A percentile compares a stretch with the other conserved stretches of the same genome.
These are phyloP conservation scores for Psilocybe tampanensis DNA, from an alignment of 768 basidiomycete genomes.

Conservation along the genomic window DNA sequence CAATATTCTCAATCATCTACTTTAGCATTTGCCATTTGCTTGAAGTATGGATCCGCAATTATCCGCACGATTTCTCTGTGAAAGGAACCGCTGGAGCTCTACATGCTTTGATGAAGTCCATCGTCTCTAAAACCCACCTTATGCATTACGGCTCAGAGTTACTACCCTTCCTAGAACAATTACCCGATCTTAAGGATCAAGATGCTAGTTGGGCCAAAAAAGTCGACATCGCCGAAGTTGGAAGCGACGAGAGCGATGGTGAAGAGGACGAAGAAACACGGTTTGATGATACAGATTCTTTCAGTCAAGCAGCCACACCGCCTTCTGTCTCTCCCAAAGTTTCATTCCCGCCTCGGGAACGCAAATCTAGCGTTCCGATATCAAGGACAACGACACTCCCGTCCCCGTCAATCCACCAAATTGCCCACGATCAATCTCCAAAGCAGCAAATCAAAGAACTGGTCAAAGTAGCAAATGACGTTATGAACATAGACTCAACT, in stretches of 20 bases:
- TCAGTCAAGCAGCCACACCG: not conserved
- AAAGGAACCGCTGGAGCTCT: constrained; percentile 74
- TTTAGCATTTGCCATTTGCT: constrained; percentile 78
- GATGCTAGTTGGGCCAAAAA: constrained; percentile 80
- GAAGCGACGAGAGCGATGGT: constrained; percentile 67
- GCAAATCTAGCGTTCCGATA: constrained; percentile 71
- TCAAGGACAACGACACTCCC: constrained; percentile 44
- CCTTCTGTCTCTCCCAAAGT: constrained; percentile 12
- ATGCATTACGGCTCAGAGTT: constrained; percentile 86
- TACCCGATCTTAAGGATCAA: constrained; percentile 64
- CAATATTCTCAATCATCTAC: too few relatives aligned
- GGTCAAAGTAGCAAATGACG: constrained; percentile 55
- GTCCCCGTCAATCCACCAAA: constrained; percentile 27
- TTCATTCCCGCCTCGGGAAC: constrained; percentile 47
- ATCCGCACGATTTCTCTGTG: constrained; percentile 81
- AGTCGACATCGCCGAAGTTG: constrained; percentile 55
- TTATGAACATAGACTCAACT: constrained; percentile 57
- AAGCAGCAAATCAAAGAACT: constrained; percentile 70
- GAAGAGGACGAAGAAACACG: constrained; percentile 46
- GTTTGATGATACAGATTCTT: constrained; percentile 24
- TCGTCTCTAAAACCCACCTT: constrained; percentile 78
- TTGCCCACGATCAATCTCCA: constrained; percentile 41
- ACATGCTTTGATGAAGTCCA: constrained; percentile 75
- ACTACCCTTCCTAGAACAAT: constrained; percentile 74
- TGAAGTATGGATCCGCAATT: constrained; percentile 75